Percentiles rank a stretch among this genome's conserved stretches.
These are phyloP conservation scores for Mycena belliarum DNA, from an alignment of 768 basidiomycete species.

Conservation along the genomic window DNA sequence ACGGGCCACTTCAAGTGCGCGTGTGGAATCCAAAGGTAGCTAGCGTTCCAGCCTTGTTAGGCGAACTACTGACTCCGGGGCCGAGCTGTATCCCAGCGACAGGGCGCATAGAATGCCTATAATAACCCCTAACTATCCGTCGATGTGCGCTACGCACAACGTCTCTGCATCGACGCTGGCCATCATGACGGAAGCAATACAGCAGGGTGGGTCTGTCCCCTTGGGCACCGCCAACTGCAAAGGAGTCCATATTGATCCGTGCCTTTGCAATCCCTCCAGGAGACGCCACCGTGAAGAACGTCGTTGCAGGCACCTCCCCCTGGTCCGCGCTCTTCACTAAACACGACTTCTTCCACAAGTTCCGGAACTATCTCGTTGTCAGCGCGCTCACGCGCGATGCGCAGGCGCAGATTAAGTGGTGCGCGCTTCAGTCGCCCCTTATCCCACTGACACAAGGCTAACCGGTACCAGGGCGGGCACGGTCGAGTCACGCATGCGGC, in stretches of 20 bases:
- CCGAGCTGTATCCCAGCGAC: slow-evolving; percentile 91
- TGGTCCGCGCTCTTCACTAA: slow-evolving; percentile 94
- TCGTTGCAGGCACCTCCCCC: slow-evolving; percentile 74
- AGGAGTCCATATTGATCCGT: too few relatives aligned
- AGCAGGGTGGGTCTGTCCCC: slow-evolving; percentile 60
- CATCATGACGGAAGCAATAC: slow-evolving; percentile 93
- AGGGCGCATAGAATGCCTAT: slow-evolving; percentile 97
- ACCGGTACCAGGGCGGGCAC: slow-evolving; percentile 65
- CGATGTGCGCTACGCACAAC: slow-evolving; percentile 95
- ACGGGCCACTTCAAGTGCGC: slow-evolving; percentile 87
- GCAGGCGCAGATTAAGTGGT: slow-evolving; percentile 93
- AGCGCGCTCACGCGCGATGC: slow-evolving; percentile 82
- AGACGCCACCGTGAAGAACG: slow-evolving; percentile 88
- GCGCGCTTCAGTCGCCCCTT: slow-evolving; percentile 24
- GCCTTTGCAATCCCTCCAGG: slow-evolving; percentile 42
- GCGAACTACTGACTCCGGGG: slow-evolving; percentile 38
- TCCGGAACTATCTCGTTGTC: slow-evolving; percentile 93
- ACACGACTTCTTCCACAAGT: slow-evolving; percentile 96
- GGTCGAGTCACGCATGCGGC: slow-evolving; percentile 93
- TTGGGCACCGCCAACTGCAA: too few relatives aligned
- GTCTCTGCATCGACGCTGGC: slow-evolving; percentile 92
- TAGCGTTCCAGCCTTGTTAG: background rate
- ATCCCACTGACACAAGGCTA: background rate
- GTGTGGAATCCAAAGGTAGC: slow-evolving; percentile 96
- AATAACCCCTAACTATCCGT: slow-evolving; percentile 97